A percentile compares a stretch with the other conserved stretches of the same genome.
Evolutionary conservation across 2,329 filamentous ascomycete genomes (phyloP).

Genomic region (Arthroderma uncinatum): DNA sequence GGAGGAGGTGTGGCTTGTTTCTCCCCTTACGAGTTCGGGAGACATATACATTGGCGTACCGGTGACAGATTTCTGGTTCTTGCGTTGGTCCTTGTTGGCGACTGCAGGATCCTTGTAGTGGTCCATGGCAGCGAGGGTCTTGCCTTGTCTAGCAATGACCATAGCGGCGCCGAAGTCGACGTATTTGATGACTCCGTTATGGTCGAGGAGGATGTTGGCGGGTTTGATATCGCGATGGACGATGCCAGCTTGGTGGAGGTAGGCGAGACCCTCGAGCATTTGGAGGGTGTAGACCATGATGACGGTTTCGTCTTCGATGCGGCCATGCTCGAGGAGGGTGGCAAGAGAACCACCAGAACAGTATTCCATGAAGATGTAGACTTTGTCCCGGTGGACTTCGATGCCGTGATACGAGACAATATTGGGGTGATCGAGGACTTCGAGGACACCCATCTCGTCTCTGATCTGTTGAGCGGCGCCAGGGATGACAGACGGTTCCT

Average conservation of each 20-base stretch:
- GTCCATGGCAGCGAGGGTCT: constrained; percentile 62
- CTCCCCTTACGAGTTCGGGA: constrained; percentile 91
- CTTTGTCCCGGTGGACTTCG: constrained; percentile 93
- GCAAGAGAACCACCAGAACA: constrained; percentile 91
- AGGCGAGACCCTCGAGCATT: constrained; percentile 46
- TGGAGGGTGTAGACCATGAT: constrained; percentile 60
- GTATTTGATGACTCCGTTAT: constrained; percentile 97
- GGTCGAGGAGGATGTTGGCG: constrained; percentile 60
- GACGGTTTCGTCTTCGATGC: constrained; percentile 54
- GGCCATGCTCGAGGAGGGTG: constrained; percentile 79
- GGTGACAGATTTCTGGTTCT: constrained; percentile 80
- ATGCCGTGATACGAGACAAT: constrained; percentile 97
- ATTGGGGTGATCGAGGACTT: constrained; percentile 92
- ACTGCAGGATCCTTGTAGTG: constrained; percentile 33
- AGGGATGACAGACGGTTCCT: constrained; percentile 92
- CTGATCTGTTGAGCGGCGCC: constrained; percentile 87
- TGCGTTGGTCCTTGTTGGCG: constrained; percentile 23
- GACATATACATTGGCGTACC: constrained; percentile 99
- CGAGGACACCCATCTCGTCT: constrained; percentile 93
- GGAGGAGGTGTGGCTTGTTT: constrained; percentile 58
- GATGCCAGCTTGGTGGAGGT: constrained; percentile 45
- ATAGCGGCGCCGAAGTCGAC: constrained; percentile 98
- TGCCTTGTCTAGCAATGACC: constrained; percentile 85
- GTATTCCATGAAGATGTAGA: constrained; percentile 99
- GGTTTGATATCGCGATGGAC: constrained; percentile 54